These are phyloP conservation scores for Aspergillus floridensis DNA, from an alignment of 2,329 filamentous ascomycete species.

Conservation along the genomic window DNA sequence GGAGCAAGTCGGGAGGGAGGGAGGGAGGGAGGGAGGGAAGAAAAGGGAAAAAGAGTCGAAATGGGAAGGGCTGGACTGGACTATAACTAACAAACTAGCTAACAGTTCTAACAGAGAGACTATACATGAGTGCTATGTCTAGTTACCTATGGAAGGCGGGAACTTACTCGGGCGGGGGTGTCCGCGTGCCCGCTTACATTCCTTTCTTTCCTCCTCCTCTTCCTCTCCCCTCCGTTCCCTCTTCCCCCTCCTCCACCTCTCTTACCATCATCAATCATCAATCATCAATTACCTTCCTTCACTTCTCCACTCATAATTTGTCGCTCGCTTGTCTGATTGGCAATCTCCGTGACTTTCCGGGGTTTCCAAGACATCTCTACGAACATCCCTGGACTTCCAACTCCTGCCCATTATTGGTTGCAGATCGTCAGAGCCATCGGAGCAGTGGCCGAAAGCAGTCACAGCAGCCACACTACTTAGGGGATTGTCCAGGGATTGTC, in stretches of 20 bases:
- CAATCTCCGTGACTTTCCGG: background rate
- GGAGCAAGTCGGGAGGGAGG: no score
- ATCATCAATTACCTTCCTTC: background rate
- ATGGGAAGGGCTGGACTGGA: background rate
- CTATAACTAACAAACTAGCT: background rate
- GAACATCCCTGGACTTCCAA: background rate
- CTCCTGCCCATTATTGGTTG: background rate
- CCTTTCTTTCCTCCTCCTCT: background rate
- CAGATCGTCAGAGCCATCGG: background rate
- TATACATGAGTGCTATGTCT: background rate
- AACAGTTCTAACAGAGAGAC: no score
- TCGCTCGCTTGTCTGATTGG: background rate
- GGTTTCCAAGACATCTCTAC: background rate
- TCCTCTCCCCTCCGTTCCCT: no score
- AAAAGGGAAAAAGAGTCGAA: background rate
- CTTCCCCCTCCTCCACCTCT: no score
- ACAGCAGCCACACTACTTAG: background rate
- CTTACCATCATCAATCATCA: background rate
- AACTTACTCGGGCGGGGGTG: background rate
- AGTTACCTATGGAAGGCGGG: background rate
- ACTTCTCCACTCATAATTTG: background rate
- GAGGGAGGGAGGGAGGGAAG: no score
- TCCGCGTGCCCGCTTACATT: background rate
- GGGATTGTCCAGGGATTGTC: background rate
- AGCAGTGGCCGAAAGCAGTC: conserved; percentile 12